These are phyloP conservation scores for Pythium chondricola DNA, from an alignment of 352 stramenopile species.

Conservation along the genomic window DNA sequence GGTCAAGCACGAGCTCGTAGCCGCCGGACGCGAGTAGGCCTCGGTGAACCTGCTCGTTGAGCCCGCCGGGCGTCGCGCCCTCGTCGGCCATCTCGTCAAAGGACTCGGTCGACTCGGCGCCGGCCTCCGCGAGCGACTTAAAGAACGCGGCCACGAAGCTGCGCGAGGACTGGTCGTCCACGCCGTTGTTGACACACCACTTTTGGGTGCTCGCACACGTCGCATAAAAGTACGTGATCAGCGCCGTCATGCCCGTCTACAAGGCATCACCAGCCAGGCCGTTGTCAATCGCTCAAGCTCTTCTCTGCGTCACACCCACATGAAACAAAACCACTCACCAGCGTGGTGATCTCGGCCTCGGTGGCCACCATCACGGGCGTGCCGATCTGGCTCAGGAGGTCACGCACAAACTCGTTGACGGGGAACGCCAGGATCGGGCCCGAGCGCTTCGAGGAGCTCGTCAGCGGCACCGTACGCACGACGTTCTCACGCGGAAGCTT, in stretches of 20 bases:
- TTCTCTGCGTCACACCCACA: not conserved
- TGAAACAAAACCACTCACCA: conserved; percentile 23
- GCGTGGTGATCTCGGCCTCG: conserved; percentile 77
- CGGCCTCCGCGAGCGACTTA: conserved; percentile 67
- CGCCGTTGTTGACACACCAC: conserved; percentile 83
- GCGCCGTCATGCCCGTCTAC: conserved; percentile 74
- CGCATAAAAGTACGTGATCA: conserved; percentile 86
- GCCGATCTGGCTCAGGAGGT: conserved; percentile 71
- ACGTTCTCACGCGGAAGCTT: conserved; percentile 64
- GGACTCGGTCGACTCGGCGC: conserved; percentile 55
- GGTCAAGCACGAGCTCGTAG: conserved; percentile 76
- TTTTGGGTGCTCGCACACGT: conserved; percentile 77
- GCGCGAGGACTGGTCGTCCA: conserved; percentile 62
- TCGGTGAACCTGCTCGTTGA: conserved; percentile 83
- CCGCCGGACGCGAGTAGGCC: conserved; percentile 54
- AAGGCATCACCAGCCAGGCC: not conserved
- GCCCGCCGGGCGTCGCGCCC: conserved; percentile 65
- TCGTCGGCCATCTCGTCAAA: conserved; percentile 86
- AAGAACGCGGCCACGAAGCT: conserved; percentile 84
- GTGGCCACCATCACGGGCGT: conserved; percentile 77
- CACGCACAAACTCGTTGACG: conserved; percentile 53
- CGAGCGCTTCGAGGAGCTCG: conserved; percentile 63
- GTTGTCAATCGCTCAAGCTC: not conserved
- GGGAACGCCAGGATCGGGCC: conserved; percentile 79
- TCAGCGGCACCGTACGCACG: conserved; percentile 72